Base-by-base conservation (phyloP, 2,329 filamentous ascomycete species). In the Pseudogymnoascus verrucosus region DNA sequence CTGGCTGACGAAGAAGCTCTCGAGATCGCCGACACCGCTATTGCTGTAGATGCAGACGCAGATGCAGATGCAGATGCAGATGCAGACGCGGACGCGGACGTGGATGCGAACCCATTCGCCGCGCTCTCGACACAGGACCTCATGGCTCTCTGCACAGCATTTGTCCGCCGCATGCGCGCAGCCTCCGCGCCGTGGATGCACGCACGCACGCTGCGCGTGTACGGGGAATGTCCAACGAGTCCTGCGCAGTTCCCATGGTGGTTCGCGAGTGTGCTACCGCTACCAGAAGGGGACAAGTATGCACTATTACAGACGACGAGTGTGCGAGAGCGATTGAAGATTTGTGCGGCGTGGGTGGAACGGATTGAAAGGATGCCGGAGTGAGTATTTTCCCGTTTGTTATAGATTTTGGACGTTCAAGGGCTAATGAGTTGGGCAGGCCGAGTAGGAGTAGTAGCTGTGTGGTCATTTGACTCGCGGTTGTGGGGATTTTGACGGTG, bases 221-320 rank as follows among this genome's bases (percentile, higher is more conserved):
- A 93, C 68, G 92, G 92, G 11, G 84, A 89, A 64, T 88, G 88
- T 19, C 92, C 91, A 0, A 79, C 84, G 14, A 90, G 96, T 70
- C 87, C 91, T 0, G 87, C 87, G 2, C 74, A 85, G 1, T 95
- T 96, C 68, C 90, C 92, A 0, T 96, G 92, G 82, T 97, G 93
- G 93, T 89, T 96, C 68, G 92, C 89, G 8, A 90, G 86, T 71
- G 86, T 95, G 19, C 76, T 96, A 11, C 91, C 91, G 0, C 86
- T 95, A 39, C 82, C 84, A 12, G 89, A 95, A 26, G 78, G 85
- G 28, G 89, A 95, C 70, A 96, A 93, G 73, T 96, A 96, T 68
- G 80, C 83, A 11, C 77, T 97, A 19, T 76, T 97, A 12, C 80
- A 80, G 11, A 89, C 88, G 4, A 87, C 81, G 2, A 93, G 89